These are phyloP conservation scores for Yamadazyma taylorii DNA, from an alignment of 1,139 yeast species.

Conservation along the genomic window DNA sequence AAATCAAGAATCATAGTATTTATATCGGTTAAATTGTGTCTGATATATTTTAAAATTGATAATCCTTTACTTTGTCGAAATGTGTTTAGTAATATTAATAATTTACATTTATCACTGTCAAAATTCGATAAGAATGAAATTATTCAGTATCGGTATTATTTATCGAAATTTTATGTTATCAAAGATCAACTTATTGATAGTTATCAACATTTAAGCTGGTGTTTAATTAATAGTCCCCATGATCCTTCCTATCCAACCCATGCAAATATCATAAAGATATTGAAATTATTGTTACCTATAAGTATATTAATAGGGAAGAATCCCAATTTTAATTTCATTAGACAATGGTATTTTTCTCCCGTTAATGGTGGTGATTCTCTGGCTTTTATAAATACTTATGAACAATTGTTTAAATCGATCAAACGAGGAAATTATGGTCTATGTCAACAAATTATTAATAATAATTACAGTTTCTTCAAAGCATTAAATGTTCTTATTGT, in stretches of 20 bases:
- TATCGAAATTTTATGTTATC: slow-evolving; percentile 64
- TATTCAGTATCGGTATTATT: slow-evolving; percentile 62
- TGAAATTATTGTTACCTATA: slow-evolving; percentile 57
- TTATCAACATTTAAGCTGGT: slow-evolving; percentile 62
- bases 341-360: slow-evolving; percentile 15
- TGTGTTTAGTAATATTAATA: slow-evolving; percentile 72
- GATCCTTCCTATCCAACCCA: slow-evolving; percentile 11
- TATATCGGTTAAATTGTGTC: slow-evolving; percentile 59
- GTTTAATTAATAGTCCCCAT: slow-evolving; percentile 46
- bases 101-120: slow-evolving; percentile 41
- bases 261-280: slow-evolving; percentile 36
- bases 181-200: slow-evolving; percentile 59
- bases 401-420: slow-evolving; percentile 32
- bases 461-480: slow-evolving; percentile 37
- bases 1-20: slow-evolving; percentile 56
- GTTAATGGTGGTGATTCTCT: slow-evolving; percentile 14
- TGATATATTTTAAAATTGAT: slow-evolving; percentile 58
- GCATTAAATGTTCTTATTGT: slow-evolving; percentile 32
- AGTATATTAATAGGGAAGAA: slow-evolving; percentile 54
- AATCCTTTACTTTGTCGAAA: slow-evolving; percentile 72
- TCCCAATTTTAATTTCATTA: slow-evolving; percentile 33
- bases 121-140: slow-evolving; percentile 44
- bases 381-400: slow-evolving; percentile 36
- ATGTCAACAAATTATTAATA: slow-evolving; percentile 30
- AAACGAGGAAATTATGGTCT: slow-evolving; percentile 40